Evolutionary conservation across 768 basidiomycete species (phyloP).

Genomic region (Scleroderma bovista): DNA sequence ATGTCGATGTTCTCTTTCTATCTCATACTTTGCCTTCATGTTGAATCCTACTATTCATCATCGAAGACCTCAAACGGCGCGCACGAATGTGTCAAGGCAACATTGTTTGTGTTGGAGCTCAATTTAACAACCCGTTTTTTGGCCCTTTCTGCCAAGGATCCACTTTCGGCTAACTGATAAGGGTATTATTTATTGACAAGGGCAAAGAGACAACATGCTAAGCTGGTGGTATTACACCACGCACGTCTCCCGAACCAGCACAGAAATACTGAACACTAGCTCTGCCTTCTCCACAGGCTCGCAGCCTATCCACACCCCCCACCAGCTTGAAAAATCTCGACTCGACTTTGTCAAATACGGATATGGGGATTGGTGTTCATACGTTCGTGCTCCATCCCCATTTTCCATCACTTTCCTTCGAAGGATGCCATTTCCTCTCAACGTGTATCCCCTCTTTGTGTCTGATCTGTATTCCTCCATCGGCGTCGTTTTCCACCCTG

Average conservation of each 20-base stretch:
- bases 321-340: slow-evolving; percentile 38
- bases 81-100: no score
- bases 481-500: neutral
- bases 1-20: no score
- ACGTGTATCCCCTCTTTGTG: slow-evolving; percentile 17
- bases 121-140: no score
- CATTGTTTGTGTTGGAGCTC: no score
- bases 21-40: no score
- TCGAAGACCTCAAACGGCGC: no score
- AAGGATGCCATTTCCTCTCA: slow-evolving; percentile 15
- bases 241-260: slow-evolving; percentile 37
- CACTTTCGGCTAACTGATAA: no score
- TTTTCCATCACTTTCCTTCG: slow-evolving; percentile 9
- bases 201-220: no score
- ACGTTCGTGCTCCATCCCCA: slow-evolving; percentile 34
- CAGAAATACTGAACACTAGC: slow-evolving; percentile 38
- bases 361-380: slow-evolving; percentile 44
- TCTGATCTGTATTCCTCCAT: neutral
- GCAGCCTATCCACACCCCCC: slow-evolving; percentile 31
- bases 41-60: no score
- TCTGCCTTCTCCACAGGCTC: slow-evolving; percentile 16
- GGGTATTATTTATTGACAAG: no score
- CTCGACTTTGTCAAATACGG: slow-evolving; percentile 43
- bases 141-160: no score
- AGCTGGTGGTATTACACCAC: slow-evolving; percentile 13